Evolutionary conservation across 192 early-diverging fungal species (phyloP).

Genomic region (Coemansia sp.): DNA sequence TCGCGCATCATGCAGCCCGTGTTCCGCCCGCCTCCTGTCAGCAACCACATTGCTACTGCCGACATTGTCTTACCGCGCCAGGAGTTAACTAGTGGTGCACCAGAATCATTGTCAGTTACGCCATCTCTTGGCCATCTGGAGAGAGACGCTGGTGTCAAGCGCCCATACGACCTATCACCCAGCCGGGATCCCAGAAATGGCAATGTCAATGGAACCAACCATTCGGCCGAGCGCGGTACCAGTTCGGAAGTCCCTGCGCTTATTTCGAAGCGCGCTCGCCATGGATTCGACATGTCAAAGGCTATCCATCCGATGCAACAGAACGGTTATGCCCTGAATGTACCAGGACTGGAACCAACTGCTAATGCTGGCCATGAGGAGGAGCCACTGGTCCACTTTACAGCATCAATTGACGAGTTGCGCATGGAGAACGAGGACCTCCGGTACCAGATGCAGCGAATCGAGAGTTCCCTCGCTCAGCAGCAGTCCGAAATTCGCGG

Average conservation of each 20-base stretch:
- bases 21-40: not conserved
- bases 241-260: not conserved
- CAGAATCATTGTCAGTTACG: not conserved
- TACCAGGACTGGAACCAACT: not conserved
- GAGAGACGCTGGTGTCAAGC: not conserved
- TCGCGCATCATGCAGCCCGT: constrained; percentile 2
- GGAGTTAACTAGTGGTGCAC: not conserved
- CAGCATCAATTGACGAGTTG: constrained; percentile 18
- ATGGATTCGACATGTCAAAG: not conserved
- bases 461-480: constrained; percentile 39
- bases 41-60: not conserved
- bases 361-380: not conserved
- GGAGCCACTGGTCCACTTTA: not conserved
- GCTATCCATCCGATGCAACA: not conserved
- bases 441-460: constrained; percentile 25
- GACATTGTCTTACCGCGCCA: not conserved
- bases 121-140: not conserved
- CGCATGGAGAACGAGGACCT: constrained; percentile 46
- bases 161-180: not conserved
- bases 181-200: not conserved
- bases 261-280: not conserved
- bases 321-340: not conserved
- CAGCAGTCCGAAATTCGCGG: constrained; percentile 33
- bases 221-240: not conserved
- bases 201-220: not conserved